phyloP scores from a whole-genome alignment of 2,329 filamentous ascomycete genomes.

The Rhytidhysteron rufulum region DNA sequence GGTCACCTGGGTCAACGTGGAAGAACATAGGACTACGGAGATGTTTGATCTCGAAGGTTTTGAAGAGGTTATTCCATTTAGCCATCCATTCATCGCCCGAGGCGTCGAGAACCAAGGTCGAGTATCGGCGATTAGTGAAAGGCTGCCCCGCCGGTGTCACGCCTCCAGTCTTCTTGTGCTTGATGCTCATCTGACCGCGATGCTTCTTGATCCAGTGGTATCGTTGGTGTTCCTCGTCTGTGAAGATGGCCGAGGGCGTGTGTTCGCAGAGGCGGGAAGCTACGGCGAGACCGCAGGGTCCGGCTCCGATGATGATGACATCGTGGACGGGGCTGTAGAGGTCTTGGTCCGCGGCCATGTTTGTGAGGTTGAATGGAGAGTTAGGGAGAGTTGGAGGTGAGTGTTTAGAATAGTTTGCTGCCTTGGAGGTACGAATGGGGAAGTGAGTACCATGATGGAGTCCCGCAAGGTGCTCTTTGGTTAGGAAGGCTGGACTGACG shows the following conservation, averaged over 20 bases:
- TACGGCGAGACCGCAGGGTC: conserved; percentile 70
- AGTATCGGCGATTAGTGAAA: conserved; percentile 20
- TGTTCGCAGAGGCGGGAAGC: conserved; percentile 68
- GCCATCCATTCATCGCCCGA: conserved; percentile 63
- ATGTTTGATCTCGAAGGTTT: conserved; percentile 64
- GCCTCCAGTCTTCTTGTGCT: conserved; percentile 45
- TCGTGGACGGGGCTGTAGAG: conserved; percentile 48
- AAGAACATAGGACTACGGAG: conserved; percentile 80
- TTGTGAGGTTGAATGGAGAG: too few species aligned
- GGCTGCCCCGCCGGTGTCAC: conserved; percentile 19
- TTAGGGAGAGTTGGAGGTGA: too few species aligned
- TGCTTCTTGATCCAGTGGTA: conserved; percentile 74
- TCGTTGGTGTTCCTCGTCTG: conserved; percentile 76
- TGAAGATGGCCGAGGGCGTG: conserved; percentile 75
- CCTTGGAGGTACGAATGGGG: too few species aligned
- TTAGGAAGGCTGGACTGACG: too few species aligned
- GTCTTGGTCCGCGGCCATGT: too few species aligned
- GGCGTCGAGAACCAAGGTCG: conserved; percentile 65
- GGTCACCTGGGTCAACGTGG: conserved; percentile 71
- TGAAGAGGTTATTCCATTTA: conserved; percentile 68
- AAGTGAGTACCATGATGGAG: too few species aligned
- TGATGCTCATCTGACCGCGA: conserved; percentile 56
- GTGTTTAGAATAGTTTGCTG: too few species aligned
- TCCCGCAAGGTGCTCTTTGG: too few species aligned
- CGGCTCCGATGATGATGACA: conserved; percentile 69